phyloP scores from a whole-genome alignment of 2,329 filamentous ascomycete species.

The Fusarium cicatricum region DNA sequence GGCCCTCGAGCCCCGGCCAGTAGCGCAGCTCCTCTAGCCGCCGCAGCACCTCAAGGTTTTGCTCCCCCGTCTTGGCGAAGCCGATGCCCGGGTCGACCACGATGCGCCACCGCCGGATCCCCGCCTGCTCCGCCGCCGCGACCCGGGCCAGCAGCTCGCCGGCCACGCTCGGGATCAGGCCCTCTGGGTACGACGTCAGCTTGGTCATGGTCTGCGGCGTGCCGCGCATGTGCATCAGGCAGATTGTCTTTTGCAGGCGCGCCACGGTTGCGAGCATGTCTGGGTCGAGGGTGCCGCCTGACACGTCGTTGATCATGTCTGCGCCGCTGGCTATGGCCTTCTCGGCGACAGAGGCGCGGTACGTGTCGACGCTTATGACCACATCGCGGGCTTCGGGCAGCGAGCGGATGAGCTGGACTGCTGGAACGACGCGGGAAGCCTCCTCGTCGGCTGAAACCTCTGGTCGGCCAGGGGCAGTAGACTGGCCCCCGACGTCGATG shows the following conservation, averaged over 20 bases:
- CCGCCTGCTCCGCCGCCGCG: constrained; percentile 77
- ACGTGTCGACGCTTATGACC: constrained; percentile 92
- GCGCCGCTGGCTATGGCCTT: constrained; percentile 80
- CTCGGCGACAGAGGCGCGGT: constrained; percentile 83
- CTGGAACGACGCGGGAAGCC: constrained; percentile 77
- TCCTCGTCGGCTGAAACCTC: constrained; percentile 79
- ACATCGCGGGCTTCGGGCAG: constrained; percentile 68
- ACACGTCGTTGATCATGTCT: constrained; percentile 95
- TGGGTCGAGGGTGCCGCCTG: constrained; percentile 79
- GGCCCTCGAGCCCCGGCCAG: constrained; percentile 69
- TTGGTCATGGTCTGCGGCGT: constrained; percentile 82
- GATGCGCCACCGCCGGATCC: constrained; percentile 91
- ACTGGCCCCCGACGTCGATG: constrained; percentile 93
- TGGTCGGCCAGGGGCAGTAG: constrained; percentile 79
- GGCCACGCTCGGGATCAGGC: constrained; percentile 71
- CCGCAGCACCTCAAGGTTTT: constrained; percentile 84
- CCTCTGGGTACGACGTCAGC: constrained; percentile 72
- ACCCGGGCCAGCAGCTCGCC: constrained; percentile 76
- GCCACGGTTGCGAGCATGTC: constrained; percentile 86
- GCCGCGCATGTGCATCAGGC: constrained; percentile 94
- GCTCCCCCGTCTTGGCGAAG: constrained; percentile 83
- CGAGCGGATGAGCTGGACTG: constrained; percentile 76
- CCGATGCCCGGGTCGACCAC: constrained; percentile 93
- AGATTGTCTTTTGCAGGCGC: constrained; percentile 77
- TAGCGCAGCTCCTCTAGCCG: constrained; percentile 69